A percentile compares a stretch with the other conserved stretches of the same genome.
These are phyloP conservation scores for Coemansia sp. DNA, from an alignment of 192 early-diverging fungal species.

Conservation along the genomic window DNA sequence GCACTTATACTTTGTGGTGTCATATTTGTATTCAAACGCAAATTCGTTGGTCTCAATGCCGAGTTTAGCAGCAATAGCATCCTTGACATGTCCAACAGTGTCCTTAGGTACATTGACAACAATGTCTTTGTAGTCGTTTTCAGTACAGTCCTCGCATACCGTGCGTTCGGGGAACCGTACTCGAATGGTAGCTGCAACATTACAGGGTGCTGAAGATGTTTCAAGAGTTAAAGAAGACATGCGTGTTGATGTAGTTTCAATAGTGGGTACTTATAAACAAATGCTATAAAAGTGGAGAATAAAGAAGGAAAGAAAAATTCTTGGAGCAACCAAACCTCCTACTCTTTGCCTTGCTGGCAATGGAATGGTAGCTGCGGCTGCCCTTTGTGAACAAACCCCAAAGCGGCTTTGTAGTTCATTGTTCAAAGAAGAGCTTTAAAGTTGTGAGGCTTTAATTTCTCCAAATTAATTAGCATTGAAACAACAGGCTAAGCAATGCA, in stretches of 20 bases:
- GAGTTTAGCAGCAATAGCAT: background rate
- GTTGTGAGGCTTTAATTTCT: too few species aligned
- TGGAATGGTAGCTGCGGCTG: background rate
- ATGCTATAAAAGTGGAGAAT: background rate
- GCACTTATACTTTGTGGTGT: too few species aligned
- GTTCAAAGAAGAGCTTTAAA: background rate
- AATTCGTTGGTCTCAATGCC: background rate
- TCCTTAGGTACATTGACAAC: background rate
- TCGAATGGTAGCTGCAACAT: background rate
- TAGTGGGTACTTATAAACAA: background rate
- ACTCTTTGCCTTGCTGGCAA: background rate
- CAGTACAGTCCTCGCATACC: background rate
- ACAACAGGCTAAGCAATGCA: too few species aligned
- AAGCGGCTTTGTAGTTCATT: background rate
- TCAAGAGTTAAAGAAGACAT: background rate
- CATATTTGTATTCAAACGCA: background rate
- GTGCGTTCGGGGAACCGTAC: background rate
- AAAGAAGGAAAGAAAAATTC: background rate
- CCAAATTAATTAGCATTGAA: too few species aligned
- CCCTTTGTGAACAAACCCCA: background rate
- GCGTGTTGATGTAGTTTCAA: background rate
- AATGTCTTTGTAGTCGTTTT: background rate
- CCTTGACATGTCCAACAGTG: background rate
- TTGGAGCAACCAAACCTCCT: background rate
- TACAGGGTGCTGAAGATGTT: background rate